phyloP scores from a whole-genome alignment of 441 rosid genomes.

The Populus hybrid region DNA sequence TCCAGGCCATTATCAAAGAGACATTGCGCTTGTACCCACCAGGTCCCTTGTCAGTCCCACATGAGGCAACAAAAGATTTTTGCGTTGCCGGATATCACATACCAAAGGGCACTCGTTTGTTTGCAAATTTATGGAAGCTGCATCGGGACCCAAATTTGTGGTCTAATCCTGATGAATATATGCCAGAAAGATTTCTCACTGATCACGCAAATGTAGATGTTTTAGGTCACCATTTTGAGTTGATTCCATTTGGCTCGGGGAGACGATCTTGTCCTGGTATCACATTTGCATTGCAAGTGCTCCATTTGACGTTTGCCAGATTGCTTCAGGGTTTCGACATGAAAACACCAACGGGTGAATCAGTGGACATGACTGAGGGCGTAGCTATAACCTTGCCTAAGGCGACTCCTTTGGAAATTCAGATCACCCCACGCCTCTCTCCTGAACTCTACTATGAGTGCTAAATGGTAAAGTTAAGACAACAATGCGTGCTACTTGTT shows the following conservation, averaged over 20 bases:
- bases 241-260: constrained; percentile 45
- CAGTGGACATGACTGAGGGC: constrained; percentile 45
- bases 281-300: constrained; percentile 25
- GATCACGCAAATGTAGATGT: constrained; percentile 20
- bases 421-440: constrained; percentile 42
- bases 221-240: constrained; percentile 32
- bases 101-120: constrained; percentile 40
- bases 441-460: constrained; percentile 13
- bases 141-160: constrained; percentile 40
- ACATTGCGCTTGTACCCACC: constrained; percentile 53
- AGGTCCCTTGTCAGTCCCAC: constrained; percentile 42
- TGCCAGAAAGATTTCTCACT: constrained; percentile 42
- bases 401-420: constrained; percentile 40
- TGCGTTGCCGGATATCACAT: constrained; percentile 36
- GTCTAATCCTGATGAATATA: constrained; percentile 28
- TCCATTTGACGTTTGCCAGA: constrained; percentile 35
- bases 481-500: too few species aligned
- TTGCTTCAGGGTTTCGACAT: constrained; percentile 45
- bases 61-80: constrained; percentile 47
- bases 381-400: constrained; percentile 55
- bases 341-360: not conserved
- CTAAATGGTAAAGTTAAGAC: too few species aligned
- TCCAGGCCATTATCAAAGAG: constrained; percentile 45
- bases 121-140: constrained; percentile 51
- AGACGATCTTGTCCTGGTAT: constrained; percentile 49